Base-by-base conservation (phyloP, 148 eudicot species). In the Vaccinium corymbosum region DNA sequence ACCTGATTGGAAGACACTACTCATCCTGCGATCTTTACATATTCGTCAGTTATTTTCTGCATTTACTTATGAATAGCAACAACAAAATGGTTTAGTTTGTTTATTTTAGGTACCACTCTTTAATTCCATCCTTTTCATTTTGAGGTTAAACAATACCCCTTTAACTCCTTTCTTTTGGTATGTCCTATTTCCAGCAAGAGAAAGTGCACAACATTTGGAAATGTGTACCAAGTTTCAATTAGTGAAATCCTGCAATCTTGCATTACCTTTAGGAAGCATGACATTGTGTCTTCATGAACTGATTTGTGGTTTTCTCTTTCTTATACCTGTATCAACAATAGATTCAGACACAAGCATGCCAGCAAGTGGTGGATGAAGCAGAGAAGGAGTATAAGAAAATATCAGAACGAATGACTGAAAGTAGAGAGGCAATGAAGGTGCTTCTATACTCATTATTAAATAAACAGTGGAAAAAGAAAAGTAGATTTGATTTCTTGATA, bases 291-390 rank as follows among this genome's bases (percentile, higher is more conserved):
- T 55, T 71, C 79, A 52, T 46, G 10, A 57, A 83, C 82, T 85
- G 71, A 51, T 6, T 19, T 78, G 56, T 20, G 20, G 72, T 0
- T 14, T 0, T 80, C 62, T 38, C 11, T 66, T 22, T 17, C 62
- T 81, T 16, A 78, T 48, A 9, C 49, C 71, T 80, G 83, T 68
- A 22, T 53, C 25, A 70, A 80, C 4, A 81, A 52, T 81, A 95
- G 98, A 92, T 92, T 83, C 98, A 95, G 86, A 84, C 88, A 59
- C 95, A 93, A 87, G 90, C 87, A 86, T 93, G 98, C 84, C 97
- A 93, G 83, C 92, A 93, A 75, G 86, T 91, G 80, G 88, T 78
- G 88, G 92, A 93, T 91, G 96, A 89, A 82, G 91, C 91, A 22
- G 95, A 93, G 66, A 92, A 89, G 89, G 80, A 78, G 29, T 53